Evolutionary conservation across 2,329 filamentous ascomycete species (phyloP).

Genomic region (Claviceps purpurea): DNA sequence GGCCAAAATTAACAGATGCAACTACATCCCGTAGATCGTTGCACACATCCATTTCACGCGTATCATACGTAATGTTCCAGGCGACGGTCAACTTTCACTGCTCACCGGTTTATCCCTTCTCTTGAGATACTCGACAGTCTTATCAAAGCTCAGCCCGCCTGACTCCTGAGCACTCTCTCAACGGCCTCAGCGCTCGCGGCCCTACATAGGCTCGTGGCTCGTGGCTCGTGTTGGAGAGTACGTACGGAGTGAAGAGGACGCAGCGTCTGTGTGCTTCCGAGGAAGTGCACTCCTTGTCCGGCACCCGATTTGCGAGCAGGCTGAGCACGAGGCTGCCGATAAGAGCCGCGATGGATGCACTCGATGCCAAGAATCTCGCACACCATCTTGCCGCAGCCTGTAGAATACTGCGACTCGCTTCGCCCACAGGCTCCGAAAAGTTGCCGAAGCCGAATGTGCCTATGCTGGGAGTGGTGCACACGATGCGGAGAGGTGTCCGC

Average conservation of each 20-base stretch:
- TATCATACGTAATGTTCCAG: no score
- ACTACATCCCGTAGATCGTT: no score
- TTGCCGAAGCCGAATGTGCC: slow-evolving; percentile 37
- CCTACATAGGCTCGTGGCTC: slow-evolving; percentile 40
- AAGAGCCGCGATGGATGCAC: slow-evolving; percentile 31
- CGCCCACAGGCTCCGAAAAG: slow-evolving; percentile 29
- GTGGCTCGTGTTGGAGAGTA: slow-evolving; percentile 41
- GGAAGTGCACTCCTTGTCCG: no score
- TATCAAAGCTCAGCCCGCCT: no score
- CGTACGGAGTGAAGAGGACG: no score
- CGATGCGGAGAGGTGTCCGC: slow-evolving; percentile 17
- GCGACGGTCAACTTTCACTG: no score
- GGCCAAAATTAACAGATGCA: no score
- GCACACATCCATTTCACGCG: no score
- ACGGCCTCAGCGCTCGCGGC: slow-evolving; percentile 20
- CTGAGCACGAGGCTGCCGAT: slow-evolving; percentile 42
- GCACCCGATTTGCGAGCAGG: slow-evolving; percentile 28
- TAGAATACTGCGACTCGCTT: slow-evolving; percentile 27
- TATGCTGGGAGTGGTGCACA: slow-evolving; percentile 37
- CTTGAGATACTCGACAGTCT: no score
- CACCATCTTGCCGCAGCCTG: slow-evolving; percentile 46
- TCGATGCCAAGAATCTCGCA: slow-evolving; percentile 27
- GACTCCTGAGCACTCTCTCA: no score
- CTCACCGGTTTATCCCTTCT: no score
- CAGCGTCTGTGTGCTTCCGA: no score